phyloP scores from a whole-genome alignment of 1,139 yeast genomes.

The Diutina neorugosa region DNA sequence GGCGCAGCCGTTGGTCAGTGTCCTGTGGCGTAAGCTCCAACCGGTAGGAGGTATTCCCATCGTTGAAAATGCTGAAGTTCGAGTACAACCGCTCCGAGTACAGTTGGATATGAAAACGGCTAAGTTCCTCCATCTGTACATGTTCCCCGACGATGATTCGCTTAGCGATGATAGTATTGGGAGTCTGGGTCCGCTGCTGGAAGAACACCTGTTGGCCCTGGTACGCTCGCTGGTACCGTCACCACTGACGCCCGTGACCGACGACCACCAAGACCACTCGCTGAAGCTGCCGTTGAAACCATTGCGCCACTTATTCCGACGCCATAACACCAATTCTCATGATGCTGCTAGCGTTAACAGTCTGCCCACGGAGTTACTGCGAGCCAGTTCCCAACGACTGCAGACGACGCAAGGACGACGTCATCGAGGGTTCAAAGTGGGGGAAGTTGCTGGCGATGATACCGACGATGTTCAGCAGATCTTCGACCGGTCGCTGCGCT shows the following conservation, averaged over 20 bases:
- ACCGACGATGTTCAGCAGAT: slow-evolving; percentile 37
- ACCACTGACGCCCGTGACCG: not conserved
- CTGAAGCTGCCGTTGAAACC: not conserved
- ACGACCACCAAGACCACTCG: not conserved
- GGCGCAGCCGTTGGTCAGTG: slow-evolving; percentile 30
- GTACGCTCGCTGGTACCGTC: not conserved
- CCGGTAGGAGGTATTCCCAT: slow-evolving; percentile 84
- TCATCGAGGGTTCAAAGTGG: not conserved
- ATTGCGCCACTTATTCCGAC: slow-evolving; percentile 3
- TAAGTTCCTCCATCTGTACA: slow-evolving; percentile 45
- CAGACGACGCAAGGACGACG: not conserved
- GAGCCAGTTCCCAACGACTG: not conserved
- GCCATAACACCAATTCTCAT: not conserved
- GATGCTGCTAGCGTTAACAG: not conserved
- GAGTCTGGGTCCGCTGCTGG: not conserved
- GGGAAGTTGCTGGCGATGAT: not conserved
- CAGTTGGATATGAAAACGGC: slow-evolving; percentile 66
- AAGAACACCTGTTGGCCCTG: not conserved
- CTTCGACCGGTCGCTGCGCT: slow-evolving; percentile 55
- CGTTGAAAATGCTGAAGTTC: slow-evolving; percentile 32
- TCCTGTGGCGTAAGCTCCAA: slow-evolving; percentile 62
- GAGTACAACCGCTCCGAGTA: slow-evolving; percentile 55
- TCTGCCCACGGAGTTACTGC: not conserved
- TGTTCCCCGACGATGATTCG: slow-evolving; percentile 41
- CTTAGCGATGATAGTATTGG: not conserved